Percentiles rank a stretch among this genome's conserved stretches.
Evolutionary conservation across 2,329 filamentous ascomycete species (phyloP).

Genomic region (Ceratocystis harringtonii): DNA sequence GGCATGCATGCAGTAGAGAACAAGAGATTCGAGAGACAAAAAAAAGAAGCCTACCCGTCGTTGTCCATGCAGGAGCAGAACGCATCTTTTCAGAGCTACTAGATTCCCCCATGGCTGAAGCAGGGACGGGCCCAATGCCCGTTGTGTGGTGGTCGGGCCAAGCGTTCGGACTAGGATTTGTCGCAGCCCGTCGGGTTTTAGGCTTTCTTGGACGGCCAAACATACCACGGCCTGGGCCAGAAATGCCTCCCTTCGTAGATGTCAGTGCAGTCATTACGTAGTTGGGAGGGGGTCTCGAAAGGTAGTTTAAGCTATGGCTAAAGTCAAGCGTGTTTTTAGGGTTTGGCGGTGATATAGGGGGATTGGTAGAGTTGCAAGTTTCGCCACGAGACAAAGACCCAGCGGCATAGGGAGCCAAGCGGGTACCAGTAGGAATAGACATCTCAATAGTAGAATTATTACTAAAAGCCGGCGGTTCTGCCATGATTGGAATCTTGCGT

Average conservation of each 20-base stretch:
- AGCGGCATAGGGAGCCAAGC: background rate
- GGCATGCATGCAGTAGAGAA: background rate
- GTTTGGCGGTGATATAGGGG: background rate
- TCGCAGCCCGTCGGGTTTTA: constrained; percentile 45
- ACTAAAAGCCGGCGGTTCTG: constrained; percentile 36
- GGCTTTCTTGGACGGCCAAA: constrained; percentile 53
- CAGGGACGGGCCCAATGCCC: constrained; percentile 15
- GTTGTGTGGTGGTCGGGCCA: constrained; percentile 14
- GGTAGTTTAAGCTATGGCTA: background rate
- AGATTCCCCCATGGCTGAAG: constrained; percentile 21
- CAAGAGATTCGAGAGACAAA: background rate
- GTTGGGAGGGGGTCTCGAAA: background rate
- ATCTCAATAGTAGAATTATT: background rate
- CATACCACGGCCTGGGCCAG: constrained; percentile 70
- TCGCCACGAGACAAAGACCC: background rate
- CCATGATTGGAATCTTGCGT: constrained; percentile 85
- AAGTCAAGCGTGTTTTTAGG: background rate
- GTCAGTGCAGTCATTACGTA: background rate
- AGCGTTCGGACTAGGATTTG: background rate
- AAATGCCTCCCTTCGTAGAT: constrained; percentile 45
- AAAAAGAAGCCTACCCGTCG: background rate
- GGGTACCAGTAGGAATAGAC: background rate
- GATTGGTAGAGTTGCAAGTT: background rate
- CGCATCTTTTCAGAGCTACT: constrained; percentile 31
- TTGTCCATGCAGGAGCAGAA: background rate